Evolutionary conservation across 2,329 filamentous ascomycete species (phyloP).

Genomic region (Trichoderma arundinaceum): DNA sequence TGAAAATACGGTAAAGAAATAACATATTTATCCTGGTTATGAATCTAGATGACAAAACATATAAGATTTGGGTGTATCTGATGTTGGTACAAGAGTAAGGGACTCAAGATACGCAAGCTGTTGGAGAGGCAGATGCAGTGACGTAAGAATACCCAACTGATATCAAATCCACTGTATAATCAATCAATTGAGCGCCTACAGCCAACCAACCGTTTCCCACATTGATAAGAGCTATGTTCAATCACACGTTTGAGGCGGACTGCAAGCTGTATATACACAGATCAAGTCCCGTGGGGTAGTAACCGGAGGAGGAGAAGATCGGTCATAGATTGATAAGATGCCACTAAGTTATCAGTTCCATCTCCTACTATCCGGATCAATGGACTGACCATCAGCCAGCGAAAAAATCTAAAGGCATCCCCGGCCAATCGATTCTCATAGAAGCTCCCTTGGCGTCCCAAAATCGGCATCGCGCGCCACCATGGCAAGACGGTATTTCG

Average conservation of each 20-base stretch:
- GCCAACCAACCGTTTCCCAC: too few relatives aligned
- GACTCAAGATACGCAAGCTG: too few relatives aligned
- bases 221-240: too few relatives aligned
- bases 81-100: too few relatives aligned
- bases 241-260: background rate
- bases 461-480: constrained; percentile 11
- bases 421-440: background rate
- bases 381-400: background rate
- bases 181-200: too few relatives aligned
- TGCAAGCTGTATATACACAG: background rate
- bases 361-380: background rate
- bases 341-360: background rate
- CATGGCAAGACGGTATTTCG: constrained; percentile 15
- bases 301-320: background rate
- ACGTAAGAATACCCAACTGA: too few relatives aligned
- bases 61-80: too few relatives aligned
- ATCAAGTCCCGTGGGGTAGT: background rate
- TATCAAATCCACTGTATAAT: too few relatives aligned
- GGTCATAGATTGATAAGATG: constrained; percentile 10
- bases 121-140: too few relatives aligned
- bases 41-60: too few relatives aligned
- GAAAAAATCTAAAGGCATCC: background rate
- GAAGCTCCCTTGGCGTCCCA: background rate
- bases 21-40: too few relatives aligned
- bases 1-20: too few relatives aligned